Evolutionary conservation across 441 rosid species (phyloP), one percentile per base, ranked within the genome.

Genomic region (Theobroma grandiflorum): DNA sequence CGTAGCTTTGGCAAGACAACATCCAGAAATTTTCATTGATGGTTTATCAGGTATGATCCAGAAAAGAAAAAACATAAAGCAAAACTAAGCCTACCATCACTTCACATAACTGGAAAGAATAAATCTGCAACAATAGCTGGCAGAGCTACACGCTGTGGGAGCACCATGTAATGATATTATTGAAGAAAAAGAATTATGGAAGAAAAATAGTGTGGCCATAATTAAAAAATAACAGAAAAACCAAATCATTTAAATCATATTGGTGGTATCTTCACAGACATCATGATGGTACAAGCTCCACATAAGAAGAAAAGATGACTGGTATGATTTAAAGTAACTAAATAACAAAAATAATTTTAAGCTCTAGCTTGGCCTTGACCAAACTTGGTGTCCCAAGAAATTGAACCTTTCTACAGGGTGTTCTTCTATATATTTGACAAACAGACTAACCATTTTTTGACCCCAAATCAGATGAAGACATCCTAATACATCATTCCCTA

Each of bases 391-490:
- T 31, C 55, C 38, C 26, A 5, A 68, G 73, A 43, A 67, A 47
- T 12, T 45, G 73, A 68, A 45, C 37, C 38, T 68, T 45, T 40
- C 71, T 40, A 66, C 2, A 68, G 73, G 55, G 37, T 45, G 45
- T 45, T 68, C 38, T 68, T 68, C 55, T 12, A 68, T 47, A 68
- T 45, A 20, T 68, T 68, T 68, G 18, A 12, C 53, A 68, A 43
- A 68, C 18, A 15, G n/a, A 43, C 35, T 42, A 35, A 67, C 53
- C 53, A 43, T 68, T 43, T 68, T 2, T 35, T 4, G 10, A 38
- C 71, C 9, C 16, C 35, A 52, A 18, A 72, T n/a, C 73, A 11
- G 15, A 53, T 9, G 16, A 50, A 50, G 6, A 33, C 4, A 16
- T n/a, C 50, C 50, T 53, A 53, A 57, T 10, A 55, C 16, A 74